Evolutionary conservation across 2,329 filamentous ascomycete species (phyloP), one percentile per base, ranked within the genome.

Genomic region (Arthrobotrys iridis): DNA sequence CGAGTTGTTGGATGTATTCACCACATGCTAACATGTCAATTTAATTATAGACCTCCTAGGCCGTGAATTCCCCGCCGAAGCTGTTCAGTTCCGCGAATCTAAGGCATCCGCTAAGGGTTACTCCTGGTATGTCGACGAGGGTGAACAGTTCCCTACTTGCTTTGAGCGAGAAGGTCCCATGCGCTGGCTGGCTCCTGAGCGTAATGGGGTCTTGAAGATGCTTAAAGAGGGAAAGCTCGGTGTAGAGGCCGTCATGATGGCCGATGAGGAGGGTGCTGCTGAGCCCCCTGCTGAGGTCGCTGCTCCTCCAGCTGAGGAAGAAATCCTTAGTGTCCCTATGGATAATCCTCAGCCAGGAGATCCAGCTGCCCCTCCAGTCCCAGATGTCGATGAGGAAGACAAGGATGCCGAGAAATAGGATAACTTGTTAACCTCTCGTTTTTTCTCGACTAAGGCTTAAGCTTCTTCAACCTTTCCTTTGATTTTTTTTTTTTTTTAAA

Each of bases 111-210:
- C 70, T 20, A 74, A 74, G 45, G 70, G 70, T 4, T 74, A 74
- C 62, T 67, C 62, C 46, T 74, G 70, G 70, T 74, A 74, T 28
- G 70, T 74, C 55, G 70, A 74, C 43, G 70, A 74, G 48, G 70
- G 70, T 13, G 70, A 74, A 24, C 55, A 67, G 37, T 74, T 74
- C 22, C 70, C 70, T n/a, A 46, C 26, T 11, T 74, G 70, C 37
- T 74, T 74, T 13, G 70, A 74, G 28, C 70, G 70, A 15, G 70
- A 74, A 18, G 70, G 70, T n/a, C 70, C 70, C 3, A 74, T 74
- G 70, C 43, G 70, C 28, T 74, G 70, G 70, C 62, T 74, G 24
- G 70, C 70, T n/a, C 70, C 70, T 4, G 70, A 74, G 30, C 70
- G 70, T 11, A 74, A 74, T 50, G 70, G 70, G 2, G 70, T 74